Conservation (phyloP, 2,329 filamentous ascomycete genomes). For the Alternaria arborescens region DNA sequence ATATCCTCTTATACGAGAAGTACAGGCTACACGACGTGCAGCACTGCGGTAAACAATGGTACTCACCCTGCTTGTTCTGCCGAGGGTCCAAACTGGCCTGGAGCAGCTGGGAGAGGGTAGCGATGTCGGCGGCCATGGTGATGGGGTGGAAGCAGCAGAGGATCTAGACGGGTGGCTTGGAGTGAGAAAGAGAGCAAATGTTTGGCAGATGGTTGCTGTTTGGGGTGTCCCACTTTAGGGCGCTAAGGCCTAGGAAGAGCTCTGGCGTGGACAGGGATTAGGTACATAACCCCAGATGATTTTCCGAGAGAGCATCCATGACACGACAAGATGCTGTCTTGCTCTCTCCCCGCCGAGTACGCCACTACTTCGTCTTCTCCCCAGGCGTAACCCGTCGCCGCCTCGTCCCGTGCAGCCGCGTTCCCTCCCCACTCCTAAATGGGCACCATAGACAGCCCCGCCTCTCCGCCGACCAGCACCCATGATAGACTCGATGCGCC, state of each 20-base stretch:
- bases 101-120: slow-evolving; percentile 79
- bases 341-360: slow-evolving; percentile 10
- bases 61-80: slow-evolving; percentile 86
- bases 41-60: slow-evolving; percentile 25
- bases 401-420: slow-evolving; percentile 1
- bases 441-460: slow-evolving; percentile 27
- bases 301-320: slow-evolving; percentile 14
- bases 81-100: slow-evolving; percentile 88
- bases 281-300: slow-evolving; percentile 23
- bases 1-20: neutral
- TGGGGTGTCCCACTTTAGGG: slow-evolving; percentile 12
- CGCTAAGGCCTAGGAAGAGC: slow-evolving; percentile 16
- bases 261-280: slow-evolving; percentile 13
- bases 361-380: slow-evolving; percentile 7
- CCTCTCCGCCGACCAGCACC: slow-evolving; percentile 22
- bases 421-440: slow-evolving; percentile 16
- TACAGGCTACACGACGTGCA: slow-evolving; percentile 3
- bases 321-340: slow-evolving; percentile 17
- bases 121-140: slow-evolving; percentile 68
- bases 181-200: slow-evolving; percentile 14
- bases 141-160: slow-evolving; percentile 8
- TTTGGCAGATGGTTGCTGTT: slow-evolving; percentile 30
- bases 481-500: slow-evolving; percentile 29
- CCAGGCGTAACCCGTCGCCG: slow-evolving; percentile 2
- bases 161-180: slow-evolving; percentile 6